Conservation (phyloP, 2,329 filamentous ascomycete species). For the Stachybotrys chlorohalonatus region DNA sequence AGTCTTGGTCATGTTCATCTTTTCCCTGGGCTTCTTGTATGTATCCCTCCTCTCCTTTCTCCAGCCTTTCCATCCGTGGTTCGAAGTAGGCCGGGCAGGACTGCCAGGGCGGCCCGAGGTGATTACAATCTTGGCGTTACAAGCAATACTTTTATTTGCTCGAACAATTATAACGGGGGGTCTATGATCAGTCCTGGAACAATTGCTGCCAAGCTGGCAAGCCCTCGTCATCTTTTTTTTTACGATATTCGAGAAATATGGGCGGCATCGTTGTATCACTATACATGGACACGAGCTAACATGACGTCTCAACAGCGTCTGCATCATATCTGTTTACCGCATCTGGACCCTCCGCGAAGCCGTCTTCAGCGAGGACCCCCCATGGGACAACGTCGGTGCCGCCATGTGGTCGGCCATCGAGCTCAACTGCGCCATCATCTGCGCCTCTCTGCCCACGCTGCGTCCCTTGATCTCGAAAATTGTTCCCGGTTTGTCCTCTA, state of each 20-base stretch:
- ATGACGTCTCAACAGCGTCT: conserved; percentile 11
- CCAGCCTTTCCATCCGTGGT: no score
- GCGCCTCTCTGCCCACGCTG: conserved; percentile 18
- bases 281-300: neutral
- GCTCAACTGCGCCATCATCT: conserved; percentile 19
- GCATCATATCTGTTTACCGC: conserved; percentile 22
- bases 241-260: no score
- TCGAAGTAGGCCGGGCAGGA: no score
- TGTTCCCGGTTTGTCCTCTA: conserved; percentile 12
- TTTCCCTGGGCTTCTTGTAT: conserved; percentile 22
- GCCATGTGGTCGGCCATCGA: conserved; percentile 22
- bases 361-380: conserved; percentile 16
- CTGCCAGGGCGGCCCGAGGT: no score
- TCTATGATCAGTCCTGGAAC: no score
- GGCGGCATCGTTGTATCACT: no score
- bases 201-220: no score
- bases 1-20: conserved; percentile 16
- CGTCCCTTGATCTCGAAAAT: conserved; percentile 16
- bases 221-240: no score
- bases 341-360: conserved; percentile 18
- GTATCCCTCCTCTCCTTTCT: conserved; percentile 2
- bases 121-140: no score
- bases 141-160: neutral
- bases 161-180: neutral
- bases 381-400: conserved; percentile 20